Percentiles rank a stretch among this genome's conserved stretches.
Evolutionary conservation across 306 rosid genomes (phyloP).

Genomic region (Ceratonia siliqua): DNA sequence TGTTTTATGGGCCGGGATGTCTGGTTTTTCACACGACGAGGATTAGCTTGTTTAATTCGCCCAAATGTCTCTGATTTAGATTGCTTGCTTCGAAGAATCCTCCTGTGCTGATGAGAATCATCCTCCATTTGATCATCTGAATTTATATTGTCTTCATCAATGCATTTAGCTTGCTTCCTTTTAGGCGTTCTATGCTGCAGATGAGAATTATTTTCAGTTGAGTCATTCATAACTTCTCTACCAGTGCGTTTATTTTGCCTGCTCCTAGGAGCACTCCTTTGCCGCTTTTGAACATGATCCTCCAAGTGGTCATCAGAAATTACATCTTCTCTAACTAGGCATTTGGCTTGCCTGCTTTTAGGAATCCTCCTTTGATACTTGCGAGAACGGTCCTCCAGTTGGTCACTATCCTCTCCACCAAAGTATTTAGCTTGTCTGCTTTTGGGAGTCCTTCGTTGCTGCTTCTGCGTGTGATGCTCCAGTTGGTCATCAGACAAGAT

Average conservation of each 20-base stretch:
- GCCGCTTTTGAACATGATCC: neutral
- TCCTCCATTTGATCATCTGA: constrained; percentile 29
- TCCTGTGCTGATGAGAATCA: constrained; percentile 35
- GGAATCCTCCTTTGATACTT: neutral
- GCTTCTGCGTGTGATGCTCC: constrained; percentile 28
- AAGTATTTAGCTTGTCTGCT: constrained; percentile 40
- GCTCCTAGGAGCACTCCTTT: neutral
- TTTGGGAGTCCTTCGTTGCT: constrained; percentile 43
- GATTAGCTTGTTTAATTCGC: constrained; percentile 40
- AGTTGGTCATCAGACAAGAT: constrained; percentile 17
- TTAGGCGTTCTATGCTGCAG: constrained; percentile 31
- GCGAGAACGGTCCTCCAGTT: neutral
- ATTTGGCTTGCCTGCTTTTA: constrained; percentile 5
- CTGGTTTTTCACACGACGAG: constrained; percentile 35
- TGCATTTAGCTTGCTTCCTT: constrained; percentile 42
- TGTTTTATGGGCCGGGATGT: constrained; percentile 36
- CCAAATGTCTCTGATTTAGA: constrained; percentile 35
- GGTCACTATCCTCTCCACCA: neutral
- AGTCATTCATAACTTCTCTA: constrained; percentile 8
- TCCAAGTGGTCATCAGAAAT: neutral
- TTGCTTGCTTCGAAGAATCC: constrained; percentile 50
- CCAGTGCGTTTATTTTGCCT: neutral
- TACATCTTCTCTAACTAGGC: neutral
- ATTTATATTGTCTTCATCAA: constrained; percentile 38
- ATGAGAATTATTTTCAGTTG: neutral